A percentile compares a stretch with the other conserved stretches of the same genome.
These are phyloP conservation scores for Decorospora gaudefroyi DNA, from an alignment of 2,329 filamentous ascomycete genomes.

Conservation along the genomic window DNA sequence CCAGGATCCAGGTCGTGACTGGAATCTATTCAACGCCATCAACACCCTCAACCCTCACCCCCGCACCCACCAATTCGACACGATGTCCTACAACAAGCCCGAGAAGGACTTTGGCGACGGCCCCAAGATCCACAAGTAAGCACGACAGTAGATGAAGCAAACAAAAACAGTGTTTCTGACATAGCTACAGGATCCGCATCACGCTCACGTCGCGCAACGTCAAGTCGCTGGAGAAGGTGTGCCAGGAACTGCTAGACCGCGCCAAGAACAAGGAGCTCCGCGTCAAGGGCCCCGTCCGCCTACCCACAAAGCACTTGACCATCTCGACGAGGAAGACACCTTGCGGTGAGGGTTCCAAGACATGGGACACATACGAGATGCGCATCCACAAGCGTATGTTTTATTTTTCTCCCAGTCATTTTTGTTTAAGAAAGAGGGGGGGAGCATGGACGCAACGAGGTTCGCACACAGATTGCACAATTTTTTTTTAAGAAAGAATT, in stretches of 20 bases:
- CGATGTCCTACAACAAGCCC: conserved; percentile 67
- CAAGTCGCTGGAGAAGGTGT: conserved; percentile 84
- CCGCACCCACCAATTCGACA: conserved; percentile 24
- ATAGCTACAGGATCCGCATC: conserved; percentile 73
- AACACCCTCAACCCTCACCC: conserved; percentile 28
- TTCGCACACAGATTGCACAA: too few species aligned
- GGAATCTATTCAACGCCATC: conserved; percentile 37
- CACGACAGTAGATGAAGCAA: not conserved
- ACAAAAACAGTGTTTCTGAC: not conserved
- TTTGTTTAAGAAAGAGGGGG: too few species aligned
- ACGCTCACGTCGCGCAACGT: conserved; percentile 96
- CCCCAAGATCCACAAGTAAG: conserved; percentile 84
- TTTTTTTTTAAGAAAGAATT: too few species aligned
- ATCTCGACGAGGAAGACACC: conserved; percentile 98
- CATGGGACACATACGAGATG: conserved; percentile 99
- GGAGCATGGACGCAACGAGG: too few species aligned
- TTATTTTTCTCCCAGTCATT: too few species aligned
- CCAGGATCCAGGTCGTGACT: conserved; percentile 55
- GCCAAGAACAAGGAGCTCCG: conserved; percentile 98
- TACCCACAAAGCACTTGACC: conserved; percentile 96
- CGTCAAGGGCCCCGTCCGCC: conserved; percentile 97
- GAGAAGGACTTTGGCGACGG: conserved; percentile 91
- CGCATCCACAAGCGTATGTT: conserved; percentile 89
- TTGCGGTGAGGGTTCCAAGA: conserved; percentile 99
- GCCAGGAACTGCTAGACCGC: conserved; percentile 96